A percentile compares a stretch with the other conserved stretches of the same genome.
Conservation (phyloP, 75 land plant species). For the Larix kaempferi region DNA sequence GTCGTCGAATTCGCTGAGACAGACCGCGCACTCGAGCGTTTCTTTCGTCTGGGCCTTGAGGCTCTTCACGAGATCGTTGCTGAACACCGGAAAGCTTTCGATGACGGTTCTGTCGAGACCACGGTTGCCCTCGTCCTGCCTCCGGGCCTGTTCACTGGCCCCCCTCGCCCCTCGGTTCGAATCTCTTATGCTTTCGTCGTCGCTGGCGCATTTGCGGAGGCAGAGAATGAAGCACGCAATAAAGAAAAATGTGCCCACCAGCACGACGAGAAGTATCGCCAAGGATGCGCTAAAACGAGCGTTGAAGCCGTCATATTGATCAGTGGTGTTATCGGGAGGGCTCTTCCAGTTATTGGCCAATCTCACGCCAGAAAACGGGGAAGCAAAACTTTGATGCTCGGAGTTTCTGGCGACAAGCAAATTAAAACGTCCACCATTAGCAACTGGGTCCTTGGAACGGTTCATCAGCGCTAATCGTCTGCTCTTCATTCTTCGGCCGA, state of each 20-base stretch:
- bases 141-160: neutral
- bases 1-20: conserved; percentile 30
- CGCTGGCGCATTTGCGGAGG: conserved; percentile 15
- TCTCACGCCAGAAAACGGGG: too few relatives aligned
- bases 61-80: neutral
- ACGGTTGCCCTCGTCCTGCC: neutral
- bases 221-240: conserved; percentile 42
- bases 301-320: conserved; percentile 6
- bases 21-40: conserved; percentile 28
- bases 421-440: too few relatives aligned
- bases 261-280: conserved; percentile 38
- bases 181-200: neutral
- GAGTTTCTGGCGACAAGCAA: too few relatives aligned
- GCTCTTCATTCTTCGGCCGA: too few relatives aligned
- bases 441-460: too few relatives aligned
- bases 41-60: neutral
- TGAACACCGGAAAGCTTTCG: conserved; percentile 8
- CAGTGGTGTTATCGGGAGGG: neutral
- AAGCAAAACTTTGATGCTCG: too few relatives aligned
- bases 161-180: neutral
- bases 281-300: conserved; percentile 25
- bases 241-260: conserved; percentile 28
- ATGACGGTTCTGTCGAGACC: conserved; percentile 12
- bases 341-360: neutral
- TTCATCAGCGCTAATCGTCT: too few relatives aligned